Evolutionary conservation across 1,284 basidiomycete species (phyloP).

Genomic region (Blastosporella zonata): DNA sequence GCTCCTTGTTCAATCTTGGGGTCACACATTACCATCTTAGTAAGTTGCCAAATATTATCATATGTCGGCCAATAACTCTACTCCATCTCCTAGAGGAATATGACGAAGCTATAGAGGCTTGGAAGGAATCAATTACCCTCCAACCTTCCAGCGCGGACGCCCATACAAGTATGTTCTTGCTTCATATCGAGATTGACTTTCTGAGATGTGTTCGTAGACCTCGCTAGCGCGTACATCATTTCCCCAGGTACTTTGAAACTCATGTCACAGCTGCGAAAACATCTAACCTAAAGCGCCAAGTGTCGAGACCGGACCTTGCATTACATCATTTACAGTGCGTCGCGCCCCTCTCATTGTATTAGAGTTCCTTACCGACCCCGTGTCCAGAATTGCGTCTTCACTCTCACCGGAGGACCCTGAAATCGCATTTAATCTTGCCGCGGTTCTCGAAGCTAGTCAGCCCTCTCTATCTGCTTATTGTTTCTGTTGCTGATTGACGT

Average conservation of each 20-base stretch:
- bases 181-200: conserved; percentile 6
- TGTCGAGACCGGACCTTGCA: conserved; percentile 86
- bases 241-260: conserved; percentile 40
- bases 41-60: conserved; percentile 26
- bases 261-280: conserved; percentile 4
- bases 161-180: conserved; percentile 76
- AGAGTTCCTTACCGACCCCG: conserved; percentile 22
- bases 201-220: conserved; percentile 48
- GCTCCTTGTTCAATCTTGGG: conserved; percentile 85
- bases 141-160: conserved; percentile 87
- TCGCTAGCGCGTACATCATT: conserved; percentile 93
- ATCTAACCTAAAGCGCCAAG: conserved; percentile 29
- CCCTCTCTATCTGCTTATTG: conserved; percentile 27
- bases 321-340: conserved; percentile 83
- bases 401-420: conserved; percentile 92
- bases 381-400: conserved; percentile 73
- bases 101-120: conserved; percentile 79
- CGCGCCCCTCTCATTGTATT: conserved; percentile 26
- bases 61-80: background rate
- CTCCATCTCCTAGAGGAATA: conserved; percentile 64
- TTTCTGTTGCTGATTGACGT: conserved; percentile 28
- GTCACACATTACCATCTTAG: conserved; percentile 88
- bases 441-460: conserved; percentile 85
- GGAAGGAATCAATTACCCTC: conserved; percentile 83
- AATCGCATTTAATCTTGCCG: conserved; percentile 92